Conservation (phyloP, 2,329 filamentous ascomycete species). For the Chalaropsis ovoidea region DNA sequence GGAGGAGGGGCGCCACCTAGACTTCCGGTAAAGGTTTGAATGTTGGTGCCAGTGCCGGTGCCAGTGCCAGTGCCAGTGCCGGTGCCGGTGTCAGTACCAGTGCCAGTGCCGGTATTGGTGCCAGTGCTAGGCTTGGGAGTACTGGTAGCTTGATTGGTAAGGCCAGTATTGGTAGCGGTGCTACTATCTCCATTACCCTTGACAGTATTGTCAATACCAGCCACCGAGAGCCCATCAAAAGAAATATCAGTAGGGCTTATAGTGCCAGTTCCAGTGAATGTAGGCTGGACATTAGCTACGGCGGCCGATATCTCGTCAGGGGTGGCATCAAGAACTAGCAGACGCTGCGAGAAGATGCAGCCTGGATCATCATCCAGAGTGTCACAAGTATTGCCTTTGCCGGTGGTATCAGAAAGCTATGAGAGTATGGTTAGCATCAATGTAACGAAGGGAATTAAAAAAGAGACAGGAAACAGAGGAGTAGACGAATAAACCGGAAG, state of each 20-base stretch:
- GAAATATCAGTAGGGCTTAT: slow-evolving; percentile 30
- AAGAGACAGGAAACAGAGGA: not conserved
- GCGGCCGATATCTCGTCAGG: slow-evolving; percentile 43
- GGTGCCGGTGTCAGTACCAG: slow-evolving; percentile 1
- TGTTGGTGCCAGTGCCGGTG: slow-evolving; percentile 32
- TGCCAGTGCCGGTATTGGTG: slow-evolving; percentile 7
- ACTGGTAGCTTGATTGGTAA: slow-evolving; percentile 13
- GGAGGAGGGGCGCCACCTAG: slow-evolving; percentile 37
- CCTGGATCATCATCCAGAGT: slow-evolving; percentile 39
- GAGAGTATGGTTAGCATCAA: not conserved
- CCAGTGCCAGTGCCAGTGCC: slow-evolving; percentile 11
- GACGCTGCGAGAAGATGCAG: slow-evolving; percentile 45
- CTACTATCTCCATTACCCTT: slow-evolving; percentile 17
- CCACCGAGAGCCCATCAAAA: slow-evolving; percentile 28
- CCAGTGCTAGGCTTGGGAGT: slow-evolving; percentile 1
- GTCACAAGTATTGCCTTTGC: slow-evolving; percentile 39
- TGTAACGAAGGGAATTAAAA: not conserved
- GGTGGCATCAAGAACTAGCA: slow-evolving; percentile 46
- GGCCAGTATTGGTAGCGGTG: slow-evolving; percentile 13
- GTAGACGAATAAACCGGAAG: not conserved
- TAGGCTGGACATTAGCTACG: slow-evolving; percentile 34
- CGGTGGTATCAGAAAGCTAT: slow-evolving; percentile 27
- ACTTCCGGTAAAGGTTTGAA: slow-evolving; percentile 40
- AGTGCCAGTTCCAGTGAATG: slow-evolving; percentile 32
- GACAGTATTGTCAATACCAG: slow-evolving; percentile 21